These are phyloP conservation scores for Drechslerella coelobrocha DNA, from an alignment of 2,329 filamentous ascomycete species.

Conservation along the genomic window DNA sequence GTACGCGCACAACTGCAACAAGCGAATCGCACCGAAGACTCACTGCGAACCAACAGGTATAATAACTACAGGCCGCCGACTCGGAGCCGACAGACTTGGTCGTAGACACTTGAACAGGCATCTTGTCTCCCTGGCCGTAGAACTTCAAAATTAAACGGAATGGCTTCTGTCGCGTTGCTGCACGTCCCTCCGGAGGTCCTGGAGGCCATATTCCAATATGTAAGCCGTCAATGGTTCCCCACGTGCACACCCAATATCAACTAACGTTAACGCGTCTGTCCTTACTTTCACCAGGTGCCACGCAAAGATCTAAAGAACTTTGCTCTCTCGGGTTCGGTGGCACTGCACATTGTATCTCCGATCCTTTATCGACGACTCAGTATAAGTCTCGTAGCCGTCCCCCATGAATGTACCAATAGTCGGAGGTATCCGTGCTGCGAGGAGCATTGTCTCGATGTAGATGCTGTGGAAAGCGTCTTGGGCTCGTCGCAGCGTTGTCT, in stretches of 20 bases:
- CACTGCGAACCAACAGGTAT: no score
- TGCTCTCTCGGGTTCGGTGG: conserved; percentile 12
- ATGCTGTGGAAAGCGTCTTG: conserved; percentile 18
- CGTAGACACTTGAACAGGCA: not conserved
- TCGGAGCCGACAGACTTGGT: no score
- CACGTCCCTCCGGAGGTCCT: conserved; percentile 14
- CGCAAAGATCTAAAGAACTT: conserved; percentile 28
- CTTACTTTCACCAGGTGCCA: conserved; percentile 4
- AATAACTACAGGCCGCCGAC: no score
- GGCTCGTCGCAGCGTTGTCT: conserved; percentile 13
- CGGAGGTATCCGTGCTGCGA: conserved; percentile 2
- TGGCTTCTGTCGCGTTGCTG: not conserved
- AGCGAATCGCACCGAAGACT: no score
- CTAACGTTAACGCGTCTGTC: not conserved
- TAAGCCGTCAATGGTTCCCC: not conserved
- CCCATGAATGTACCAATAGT: not conserved
- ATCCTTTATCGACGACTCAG: conserved; percentile 22
- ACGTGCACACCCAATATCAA: not conserved
- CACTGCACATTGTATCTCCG: conserved; percentile 25
- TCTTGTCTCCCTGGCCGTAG: not conserved
- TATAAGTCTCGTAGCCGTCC: conserved; percentile 1
- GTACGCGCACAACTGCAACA: no score
- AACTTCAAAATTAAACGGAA: not conserved
- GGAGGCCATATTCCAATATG: conserved; percentile 16
- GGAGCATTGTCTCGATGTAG: conserved; percentile 14